These are phyloP conservation scores for Gloeopeniophorella convolvens DNA, from an alignment of 768 basidiomycete species.

Conservation along the genomic window DNA sequence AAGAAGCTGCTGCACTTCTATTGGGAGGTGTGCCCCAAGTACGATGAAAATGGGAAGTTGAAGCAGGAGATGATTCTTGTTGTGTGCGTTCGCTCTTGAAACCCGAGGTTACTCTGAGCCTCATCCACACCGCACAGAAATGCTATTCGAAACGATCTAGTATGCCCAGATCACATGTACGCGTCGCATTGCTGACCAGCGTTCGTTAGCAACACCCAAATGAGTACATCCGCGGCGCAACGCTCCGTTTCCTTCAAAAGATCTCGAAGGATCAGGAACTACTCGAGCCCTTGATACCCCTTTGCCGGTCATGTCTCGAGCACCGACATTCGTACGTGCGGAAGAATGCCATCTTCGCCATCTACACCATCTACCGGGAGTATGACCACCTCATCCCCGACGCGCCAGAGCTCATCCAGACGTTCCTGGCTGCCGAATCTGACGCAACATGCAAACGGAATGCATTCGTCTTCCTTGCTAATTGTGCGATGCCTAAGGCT, in stretches of 20 bases:
- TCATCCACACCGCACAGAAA: conserved; percentile 47
- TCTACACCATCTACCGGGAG: conserved; percentile 90
- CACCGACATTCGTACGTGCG: conserved; percentile 97
- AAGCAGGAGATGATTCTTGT: conserved; percentile 99
- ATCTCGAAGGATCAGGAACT: conserved; percentile 89
- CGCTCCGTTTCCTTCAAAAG: conserved; percentile 93
- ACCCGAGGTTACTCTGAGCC: conserved; percentile 11
- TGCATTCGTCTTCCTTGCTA: conserved; percentile 90
- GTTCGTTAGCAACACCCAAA: conserved; percentile 88
- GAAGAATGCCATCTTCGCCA: conserved; percentile 96
- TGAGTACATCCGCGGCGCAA: conserved; percentile 98
- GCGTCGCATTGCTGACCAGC: conserved; percentile 4
- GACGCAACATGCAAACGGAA: conserved; percentile 97
- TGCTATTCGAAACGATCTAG: conserved; percentile 95
- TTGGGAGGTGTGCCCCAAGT: conserved; percentile 97
- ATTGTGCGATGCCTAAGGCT: conserved; percentile 82
- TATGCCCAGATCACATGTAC: conserved; percentile 33
- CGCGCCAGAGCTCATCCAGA: conserved; percentile 91
- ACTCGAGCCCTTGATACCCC: conserved; percentile 92
- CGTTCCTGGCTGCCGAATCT: conserved; percentile 92
- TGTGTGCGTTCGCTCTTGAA: conserved; percentile 56
- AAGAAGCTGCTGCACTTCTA: conserved; percentile 97
- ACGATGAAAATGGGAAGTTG: conserved; percentile 93
- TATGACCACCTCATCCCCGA: conserved; percentile 95
- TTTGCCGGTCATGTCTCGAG: conserved; percentile 88